Conservation (phyloP, 2,329 filamentous ascomycete species). For the Corinectria fuckeliana region DNA sequence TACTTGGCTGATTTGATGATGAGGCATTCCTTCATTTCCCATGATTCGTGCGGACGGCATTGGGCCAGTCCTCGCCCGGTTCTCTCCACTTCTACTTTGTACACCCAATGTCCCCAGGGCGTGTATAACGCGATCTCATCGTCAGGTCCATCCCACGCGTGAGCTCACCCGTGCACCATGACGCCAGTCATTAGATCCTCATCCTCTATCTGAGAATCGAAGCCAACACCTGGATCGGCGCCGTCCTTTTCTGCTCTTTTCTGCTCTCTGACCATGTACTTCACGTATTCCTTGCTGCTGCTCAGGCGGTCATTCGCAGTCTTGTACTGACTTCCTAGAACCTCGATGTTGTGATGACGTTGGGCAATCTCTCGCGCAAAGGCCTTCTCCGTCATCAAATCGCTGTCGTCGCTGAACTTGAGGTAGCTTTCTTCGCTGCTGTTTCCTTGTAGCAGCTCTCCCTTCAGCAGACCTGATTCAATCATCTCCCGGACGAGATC, state of each 20-base stretch:
- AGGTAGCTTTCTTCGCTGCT: slow-evolving; percentile 55
- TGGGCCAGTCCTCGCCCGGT: neutral
- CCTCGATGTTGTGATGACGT: slow-evolving; percentile 51
- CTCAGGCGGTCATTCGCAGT: slow-evolving; percentile 61
- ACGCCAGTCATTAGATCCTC: slow-evolving; percentile 66
- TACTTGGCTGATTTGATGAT: neutral
- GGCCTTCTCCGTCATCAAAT: slow-evolving; percentile 55
- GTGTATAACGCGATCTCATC: neutral
- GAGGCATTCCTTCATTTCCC: slow-evolving; percentile 18
- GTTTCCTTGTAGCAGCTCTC: slow-evolving; percentile 55
- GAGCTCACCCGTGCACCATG: slow-evolving; percentile 26
- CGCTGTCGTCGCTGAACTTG: slow-evolving; percentile 53
- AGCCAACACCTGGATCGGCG: slow-evolving; percentile 45
- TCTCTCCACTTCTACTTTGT: neutral
- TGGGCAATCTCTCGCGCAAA: slow-evolving; percentile 56
- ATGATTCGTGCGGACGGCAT: slow-evolving; percentile 2
- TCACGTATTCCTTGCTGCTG: slow-evolving; percentile 63
- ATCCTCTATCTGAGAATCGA: slow-evolving; percentile 60
- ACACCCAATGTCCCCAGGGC: neutral
- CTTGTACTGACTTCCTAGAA: slow-evolving; percentile 55
- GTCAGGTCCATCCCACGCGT: neutral
- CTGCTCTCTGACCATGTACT: slow-evolving; percentile 53
- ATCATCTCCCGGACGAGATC: slow-evolving; percentile 63
- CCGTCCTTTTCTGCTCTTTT: slow-evolving; percentile 54
- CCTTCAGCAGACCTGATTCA: slow-evolving; percentile 57